A percentile compares a stretch with the other conserved stretches of the same genome.
These are phyloP conservation scores for Tolypocladium tropicale DNA, from an alignment of 2,329 filamentous ascomycete species.

Conservation along the genomic window DNA sequence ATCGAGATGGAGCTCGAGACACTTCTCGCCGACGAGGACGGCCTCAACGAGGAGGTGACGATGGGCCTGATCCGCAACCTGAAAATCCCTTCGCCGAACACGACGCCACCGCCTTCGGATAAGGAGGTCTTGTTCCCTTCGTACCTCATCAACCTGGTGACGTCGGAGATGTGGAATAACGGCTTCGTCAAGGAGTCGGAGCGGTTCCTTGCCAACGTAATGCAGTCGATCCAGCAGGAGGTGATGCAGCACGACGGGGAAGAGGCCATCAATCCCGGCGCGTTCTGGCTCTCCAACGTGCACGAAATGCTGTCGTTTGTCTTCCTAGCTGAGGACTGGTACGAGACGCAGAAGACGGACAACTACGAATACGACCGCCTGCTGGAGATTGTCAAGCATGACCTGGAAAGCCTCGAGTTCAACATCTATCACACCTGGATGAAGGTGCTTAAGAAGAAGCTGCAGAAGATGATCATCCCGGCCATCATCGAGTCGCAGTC, in stretches of 20 bases:
- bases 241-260: slow-evolving; percentile 99
- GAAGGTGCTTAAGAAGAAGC: slow-evolving; percentile 98
- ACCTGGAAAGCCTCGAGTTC: slow-evolving; percentile 95
- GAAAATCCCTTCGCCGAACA: slow-evolving; percentile 85
- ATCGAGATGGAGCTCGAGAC: slow-evolving; percentile 93
- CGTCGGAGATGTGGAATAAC: slow-evolving; percentile 99
- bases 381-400: slow-evolving; percentile 97
- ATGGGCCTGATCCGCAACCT: slow-evolving; percentile 93
- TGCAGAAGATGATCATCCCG: slow-evolving; percentile 99
- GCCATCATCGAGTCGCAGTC: slow-evolving; percentile 99
- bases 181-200: slow-evolving; percentile 99
- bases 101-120: slow-evolving; percentile 83
- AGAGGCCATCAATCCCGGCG: slow-evolving; percentile 90
- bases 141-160: slow-evolving; percentile 97
- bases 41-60: slow-evolving; percentile 91
- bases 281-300: slow-evolving; percentile 98
- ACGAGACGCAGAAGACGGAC: slow-evolving; percentile 97
- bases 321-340: slow-evolving; percentile 98
- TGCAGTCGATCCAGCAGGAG: slow-evolving; percentile 99
- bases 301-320: slow-evolving; percentile 99
- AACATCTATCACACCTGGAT: slow-evolving; percentile 99
- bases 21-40: slow-evolving; percentile 88
- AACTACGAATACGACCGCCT: slow-evolving; percentile 98
- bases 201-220: slow-evolving; percentile 95
- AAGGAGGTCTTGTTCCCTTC: slow-evolving; percentile 98